A percentile compares a stretch with the other conserved stretches of the same genome.
phyloP scores from a whole-genome alignment of 495 filamentous ascomycete genomes.

The Rhypophila decipiens region DNA sequence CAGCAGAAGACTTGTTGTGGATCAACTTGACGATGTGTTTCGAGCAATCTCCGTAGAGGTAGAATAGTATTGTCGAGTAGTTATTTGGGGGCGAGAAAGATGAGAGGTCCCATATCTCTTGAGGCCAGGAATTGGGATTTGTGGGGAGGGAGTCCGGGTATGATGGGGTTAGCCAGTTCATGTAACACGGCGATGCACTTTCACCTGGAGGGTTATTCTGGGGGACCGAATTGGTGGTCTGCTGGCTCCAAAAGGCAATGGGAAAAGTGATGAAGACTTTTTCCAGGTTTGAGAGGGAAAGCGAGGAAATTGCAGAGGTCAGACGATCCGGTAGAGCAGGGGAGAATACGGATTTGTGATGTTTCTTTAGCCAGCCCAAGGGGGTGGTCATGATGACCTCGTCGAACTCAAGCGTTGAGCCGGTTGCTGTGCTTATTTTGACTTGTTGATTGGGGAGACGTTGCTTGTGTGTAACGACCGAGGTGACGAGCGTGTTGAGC shows the following conservation, averaged over 20 bases:
- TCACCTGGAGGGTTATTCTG: too few relatives aligned
- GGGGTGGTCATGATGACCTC: slow-evolving; percentile 81
- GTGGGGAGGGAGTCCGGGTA: slow-evolving; percentile 46
- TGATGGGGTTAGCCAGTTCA: slow-evolving; percentile 64
- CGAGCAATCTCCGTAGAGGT: slow-evolving; percentile 67
- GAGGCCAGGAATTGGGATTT: slow-evolving; percentile 66
- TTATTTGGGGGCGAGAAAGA: slow-evolving; percentile 52
- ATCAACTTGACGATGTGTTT: slow-evolving; percentile 37
- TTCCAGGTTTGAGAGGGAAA: slow-evolving; percentile 84
- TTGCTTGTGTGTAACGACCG: too few relatives aligned
- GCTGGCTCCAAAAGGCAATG: slow-evolving; percentile 53
- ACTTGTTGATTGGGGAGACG: too few relatives aligned
- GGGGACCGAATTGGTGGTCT: slow-evolving; percentile 14
- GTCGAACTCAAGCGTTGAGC: slow-evolving; percentile 58
- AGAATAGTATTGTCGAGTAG: slow-evolving; percentile 89
- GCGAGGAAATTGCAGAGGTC: slow-evolving; percentile 61
- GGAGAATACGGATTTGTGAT: slow-evolving; percentile 60
- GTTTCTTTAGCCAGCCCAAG: slow-evolving; percentile 81
- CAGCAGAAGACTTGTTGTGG: slow-evolving; percentile 34
- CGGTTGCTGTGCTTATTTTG: slow-evolving; percentile 49
- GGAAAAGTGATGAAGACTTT: slow-evolving; percentile 88
- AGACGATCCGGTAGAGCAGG: slow-evolving; percentile 65
- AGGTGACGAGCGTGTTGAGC: too few relatives aligned
- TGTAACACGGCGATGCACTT: slow-evolving; percentile 54
- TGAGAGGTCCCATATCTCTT: slow-evolving; percentile 73